Evolutionary conservation across 2,329 filamentous ascomycete species (phyloP).

Genomic region (Aspergillus eucalypticola): DNA sequence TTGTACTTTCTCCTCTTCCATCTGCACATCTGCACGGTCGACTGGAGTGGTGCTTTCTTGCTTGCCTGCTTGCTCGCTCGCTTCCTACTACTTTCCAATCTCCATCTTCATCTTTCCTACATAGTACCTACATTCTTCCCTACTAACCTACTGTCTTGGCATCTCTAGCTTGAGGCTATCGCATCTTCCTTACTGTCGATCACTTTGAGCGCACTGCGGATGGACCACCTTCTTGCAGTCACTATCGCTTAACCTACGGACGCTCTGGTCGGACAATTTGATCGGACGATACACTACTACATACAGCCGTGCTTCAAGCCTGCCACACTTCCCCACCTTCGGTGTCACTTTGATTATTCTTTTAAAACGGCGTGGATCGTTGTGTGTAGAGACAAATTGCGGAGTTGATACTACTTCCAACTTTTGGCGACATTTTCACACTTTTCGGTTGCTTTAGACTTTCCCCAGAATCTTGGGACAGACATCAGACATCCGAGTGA

Average conservation of each 20-base stretch:
- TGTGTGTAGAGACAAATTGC: conserved; percentile 2
- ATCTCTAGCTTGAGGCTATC: not conserved
- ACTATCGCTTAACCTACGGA: not conserved
- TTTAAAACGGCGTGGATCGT: not conserved
- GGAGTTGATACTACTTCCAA: not conserved
- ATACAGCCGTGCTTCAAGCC: not conserved
- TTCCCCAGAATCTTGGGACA: not conserved
- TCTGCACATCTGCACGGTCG: not conserved
- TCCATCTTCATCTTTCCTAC: not conserved
- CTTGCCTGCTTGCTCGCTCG: not conserved
- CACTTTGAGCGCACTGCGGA: not conserved
- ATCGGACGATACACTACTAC: not conserved
- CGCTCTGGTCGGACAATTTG: not conserved
- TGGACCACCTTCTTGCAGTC: not conserved
- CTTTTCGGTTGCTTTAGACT: not conserved
- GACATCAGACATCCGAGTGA: not conserved
- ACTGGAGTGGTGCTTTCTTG: not conserved
- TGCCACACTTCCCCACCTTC: not conserved
- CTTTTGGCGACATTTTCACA: not conserved
- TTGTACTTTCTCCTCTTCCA: not conserved
- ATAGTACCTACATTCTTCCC: not conserved
- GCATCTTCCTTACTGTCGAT: not conserved
- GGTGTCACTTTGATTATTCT: not conserved
- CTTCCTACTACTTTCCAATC: not conserved
- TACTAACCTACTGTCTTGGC: not conserved